Conservation (phyloP, 345 rosid species). For the Capsella bursapastoris region DNA sequence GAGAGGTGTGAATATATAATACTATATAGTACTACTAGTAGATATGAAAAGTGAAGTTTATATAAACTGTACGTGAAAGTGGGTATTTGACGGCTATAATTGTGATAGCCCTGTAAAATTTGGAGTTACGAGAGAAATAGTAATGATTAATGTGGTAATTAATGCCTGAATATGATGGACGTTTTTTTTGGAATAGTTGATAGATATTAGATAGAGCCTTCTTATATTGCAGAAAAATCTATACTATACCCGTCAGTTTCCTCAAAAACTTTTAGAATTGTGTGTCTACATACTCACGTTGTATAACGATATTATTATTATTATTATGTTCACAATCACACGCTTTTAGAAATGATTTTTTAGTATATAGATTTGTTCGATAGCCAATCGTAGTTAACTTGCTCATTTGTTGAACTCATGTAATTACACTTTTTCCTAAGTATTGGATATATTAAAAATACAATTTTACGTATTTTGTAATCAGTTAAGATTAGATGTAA, state of each 20-base stretch:
- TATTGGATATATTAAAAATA: background rate
- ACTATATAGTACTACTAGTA: background rate
- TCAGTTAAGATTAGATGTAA: constrained; percentile 11
- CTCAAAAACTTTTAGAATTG: background rate
- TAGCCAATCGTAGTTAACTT: constrained; percentile 4
- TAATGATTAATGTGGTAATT: constrained; percentile 29
- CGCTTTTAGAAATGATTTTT: background rate
- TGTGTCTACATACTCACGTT: background rate
- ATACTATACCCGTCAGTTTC: background rate
- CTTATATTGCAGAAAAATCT: background rate
- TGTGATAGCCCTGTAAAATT: constrained; percentile 22
- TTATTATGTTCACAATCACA: background rate
- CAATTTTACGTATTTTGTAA: background rate
- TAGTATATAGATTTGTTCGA: background rate
- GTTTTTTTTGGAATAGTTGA: constrained; percentile 12
- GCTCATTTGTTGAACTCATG: background rate
- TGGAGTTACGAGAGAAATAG: constrained; percentile 39
- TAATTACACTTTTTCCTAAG: background rate
- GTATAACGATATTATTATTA: background rate
- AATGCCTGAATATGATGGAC: background rate
- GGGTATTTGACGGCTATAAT: constrained; percentile 28
- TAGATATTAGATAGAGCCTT: background rate
- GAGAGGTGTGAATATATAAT: background rate
- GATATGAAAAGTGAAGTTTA: constrained; percentile 5
- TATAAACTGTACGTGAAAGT: constrained; percentile 14